Evolutionary conservation across 2,329 filamentous ascomycete species (phyloP).

Genomic region (Pestalotiopsis sp.): DNA sequence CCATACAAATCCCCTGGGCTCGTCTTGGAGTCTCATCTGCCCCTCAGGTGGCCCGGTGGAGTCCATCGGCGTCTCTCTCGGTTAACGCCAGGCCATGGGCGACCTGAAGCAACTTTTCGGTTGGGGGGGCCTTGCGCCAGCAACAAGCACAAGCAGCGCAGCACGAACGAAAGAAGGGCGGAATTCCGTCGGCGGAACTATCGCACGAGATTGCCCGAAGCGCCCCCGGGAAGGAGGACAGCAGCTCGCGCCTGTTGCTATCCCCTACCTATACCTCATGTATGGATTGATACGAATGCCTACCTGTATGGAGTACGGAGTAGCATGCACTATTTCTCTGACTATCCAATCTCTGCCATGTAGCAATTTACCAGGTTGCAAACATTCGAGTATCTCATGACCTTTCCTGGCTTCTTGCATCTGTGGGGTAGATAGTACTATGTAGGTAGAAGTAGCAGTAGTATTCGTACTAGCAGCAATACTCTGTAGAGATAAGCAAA

Average conservation of each 20-base stretch:
- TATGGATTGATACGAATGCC: too few relatives aligned
- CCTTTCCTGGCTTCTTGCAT: background rate
- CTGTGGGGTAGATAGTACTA: constrained; percentile 7
- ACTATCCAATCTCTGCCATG: background rate
- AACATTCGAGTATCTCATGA: constrained; percentile 10
- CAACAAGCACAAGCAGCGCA: background rate
- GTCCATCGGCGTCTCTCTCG: constrained; percentile 11
- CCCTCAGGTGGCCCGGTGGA: constrained; percentile 7
- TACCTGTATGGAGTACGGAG: too few relatives aligned
- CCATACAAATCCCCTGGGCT: background rate
- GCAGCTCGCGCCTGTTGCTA: background rate
- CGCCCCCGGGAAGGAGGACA: background rate
- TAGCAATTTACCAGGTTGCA: background rate
- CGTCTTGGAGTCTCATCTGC: background rate
- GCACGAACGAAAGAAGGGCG: background rate
- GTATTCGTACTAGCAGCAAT: too few relatives aligned
- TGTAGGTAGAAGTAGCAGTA: background rate
- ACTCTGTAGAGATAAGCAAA: background rate
- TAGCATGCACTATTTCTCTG: background rate
- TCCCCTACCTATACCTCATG: too few relatives aligned
- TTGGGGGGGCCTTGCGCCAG: background rate
- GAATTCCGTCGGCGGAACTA: constrained; percentile 5
- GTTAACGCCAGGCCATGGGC: constrained; percentile 3
- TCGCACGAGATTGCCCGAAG: constrained; percentile 1
- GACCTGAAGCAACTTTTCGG: constrained; percentile 9